Base-by-base conservation (phyloP, 129 eudicot genomes). In the Gnaphalium uliginosum region DNA sequence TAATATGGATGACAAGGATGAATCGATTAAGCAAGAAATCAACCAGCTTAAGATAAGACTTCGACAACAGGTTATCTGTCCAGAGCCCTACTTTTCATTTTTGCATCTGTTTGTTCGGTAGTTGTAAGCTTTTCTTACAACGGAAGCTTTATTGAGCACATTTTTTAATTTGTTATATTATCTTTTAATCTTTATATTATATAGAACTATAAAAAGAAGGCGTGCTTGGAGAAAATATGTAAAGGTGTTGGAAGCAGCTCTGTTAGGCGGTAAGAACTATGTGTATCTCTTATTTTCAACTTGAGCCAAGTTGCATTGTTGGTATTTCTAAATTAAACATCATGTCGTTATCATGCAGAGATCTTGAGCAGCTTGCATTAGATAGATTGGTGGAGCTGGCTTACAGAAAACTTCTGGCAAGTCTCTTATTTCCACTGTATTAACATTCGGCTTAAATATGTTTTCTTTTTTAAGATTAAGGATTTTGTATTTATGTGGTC, bases 351-450 rank as follows among this genome's bases (percentile, higher is more conserved):
- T 37, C 29, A 66, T 76, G 74, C 94, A 92, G 98, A 85, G 86
- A 89, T 73, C 92, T 84, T 76, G 98, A 92, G 82, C 90, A 87
- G 85, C 82, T 89, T 74, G 98, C 96, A 61, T 74, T 92, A 79
- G 92, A 87, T 78, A 87, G 83, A 74, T 83, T 92, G 76, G 91
- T 87, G 81, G 96, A 84, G 84, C 78, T 87, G 81, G 94, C 94
- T 65, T 86, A 86, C 89, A 82, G 79, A 79, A 92, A 92, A 81
- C 84, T 92, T 53, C 80, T 87, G 96, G 98, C 85, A 81, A 88
- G 77, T 80, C 26, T 37, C 69, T 37, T 43, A 69, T 23, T 68
- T 60, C 25, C 54, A 50, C 64, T 0, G 25, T 29, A 6, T 22
- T 22, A 58, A 26, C 19, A 54, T 14, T 9, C 6, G 58, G 39